phyloP scores from a whole-genome alignment of 2,329 filamentous ascomycete genomes.

The Sporothrix schenckii region DNA sequence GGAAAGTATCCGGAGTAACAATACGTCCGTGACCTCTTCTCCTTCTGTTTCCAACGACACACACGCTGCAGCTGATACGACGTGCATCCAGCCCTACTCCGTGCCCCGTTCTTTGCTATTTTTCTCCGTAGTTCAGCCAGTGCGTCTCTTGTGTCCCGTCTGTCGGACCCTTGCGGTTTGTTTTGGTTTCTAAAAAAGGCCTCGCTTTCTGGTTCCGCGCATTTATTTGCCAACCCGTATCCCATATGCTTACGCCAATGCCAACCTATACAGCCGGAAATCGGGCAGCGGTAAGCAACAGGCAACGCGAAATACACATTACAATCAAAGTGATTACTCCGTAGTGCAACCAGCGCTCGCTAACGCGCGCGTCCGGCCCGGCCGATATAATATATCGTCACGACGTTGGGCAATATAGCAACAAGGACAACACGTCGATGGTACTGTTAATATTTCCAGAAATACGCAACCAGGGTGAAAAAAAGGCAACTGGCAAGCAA shows the following conservation, averaged over 20 bases:
- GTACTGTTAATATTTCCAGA: background rate
- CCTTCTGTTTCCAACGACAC: background rate
- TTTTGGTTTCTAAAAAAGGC: background rate
- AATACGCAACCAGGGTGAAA: background rate
- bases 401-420: background rate
- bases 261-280: background rate
- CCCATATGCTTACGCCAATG: background rate
- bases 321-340: background rate
- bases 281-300: background rate
- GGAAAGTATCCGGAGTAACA: background rate
- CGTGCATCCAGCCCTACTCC: constrained; percentile 1
- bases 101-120: background rate
- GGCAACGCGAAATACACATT: background rate
- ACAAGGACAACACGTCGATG: background rate
- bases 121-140: constrained; percentile 8
- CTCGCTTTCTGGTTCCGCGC: background rate
- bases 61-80: background rate
- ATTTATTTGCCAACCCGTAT: background rate
- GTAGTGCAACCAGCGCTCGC: background rate
- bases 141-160: background rate
- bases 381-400: constrained; percentile 12
- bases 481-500: background rate
- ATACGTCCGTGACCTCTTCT: background rate
- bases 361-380: background rate
- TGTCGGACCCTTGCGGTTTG: background rate